A percentile compares a stretch with the other conserved stretches of the same genome.
phyloP scores from a whole-genome alignment of 2,329 filamentous ascomycete genomes.

The Calonectria montana region DNA sequence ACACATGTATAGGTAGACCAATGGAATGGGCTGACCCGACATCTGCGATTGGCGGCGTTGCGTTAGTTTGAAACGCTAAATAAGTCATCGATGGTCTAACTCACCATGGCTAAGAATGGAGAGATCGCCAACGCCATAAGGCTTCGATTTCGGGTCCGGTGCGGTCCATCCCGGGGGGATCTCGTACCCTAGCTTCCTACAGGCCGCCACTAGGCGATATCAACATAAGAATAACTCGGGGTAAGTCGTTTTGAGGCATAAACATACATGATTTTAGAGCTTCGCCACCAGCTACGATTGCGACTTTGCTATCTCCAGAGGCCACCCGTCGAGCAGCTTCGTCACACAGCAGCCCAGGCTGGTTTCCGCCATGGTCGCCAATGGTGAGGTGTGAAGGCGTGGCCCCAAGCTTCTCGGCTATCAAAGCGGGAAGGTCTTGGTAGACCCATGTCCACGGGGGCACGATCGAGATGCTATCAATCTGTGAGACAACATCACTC shows the following conservation, averaged over 20 bases:
- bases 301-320: constrained; percentile 63
- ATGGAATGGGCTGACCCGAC: constrained; percentile 67
- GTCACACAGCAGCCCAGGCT: constrained; percentile 72
- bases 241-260: not conserved
- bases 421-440: constrained; percentile 64
- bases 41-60: constrained; percentile 50
- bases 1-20: constrained; percentile 74
- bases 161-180: constrained; percentile 68
- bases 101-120: constrained; percentile 47
- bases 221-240: not conserved
- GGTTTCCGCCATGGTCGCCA: constrained; percentile 72
- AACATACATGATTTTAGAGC: constrained; percentile 67
- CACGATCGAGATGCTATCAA: constrained; percentile 71
- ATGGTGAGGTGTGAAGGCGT: constrained; percentile 59
- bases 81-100: accelerated
- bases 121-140: constrained; percentile 60
- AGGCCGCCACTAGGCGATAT: not conserved
- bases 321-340: constrained; percentile 70
- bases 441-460: constrained; percentile 76
- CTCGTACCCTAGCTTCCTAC: constrained; percentile 5
- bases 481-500: constrained; percentile 30
- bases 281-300: constrained; percentile 72
- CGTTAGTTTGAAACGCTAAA: not conserved
- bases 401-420: constrained; percentile 62
- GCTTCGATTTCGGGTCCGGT: constrained; percentile 56